These are phyloP conservation scores for Abelmoschus esculentus DNA, from an alignment of 345 rosid species.

Conservation along the genomic window DNA sequence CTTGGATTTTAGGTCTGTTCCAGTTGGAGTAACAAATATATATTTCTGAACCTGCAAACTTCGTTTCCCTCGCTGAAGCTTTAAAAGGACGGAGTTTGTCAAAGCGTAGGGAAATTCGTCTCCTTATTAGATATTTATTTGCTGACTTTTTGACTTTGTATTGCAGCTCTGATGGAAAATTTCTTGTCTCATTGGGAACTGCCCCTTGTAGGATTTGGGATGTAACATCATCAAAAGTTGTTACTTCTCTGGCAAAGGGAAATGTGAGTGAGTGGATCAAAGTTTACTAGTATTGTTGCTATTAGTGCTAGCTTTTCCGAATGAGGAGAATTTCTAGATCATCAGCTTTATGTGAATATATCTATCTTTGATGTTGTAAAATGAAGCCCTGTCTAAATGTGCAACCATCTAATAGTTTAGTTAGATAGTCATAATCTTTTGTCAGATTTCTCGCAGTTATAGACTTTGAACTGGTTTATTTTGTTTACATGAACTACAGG, in stretches of 20 bases:
- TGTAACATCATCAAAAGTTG: conserved; percentile 40
- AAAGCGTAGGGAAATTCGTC: not conserved
- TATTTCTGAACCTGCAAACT: not conserved
- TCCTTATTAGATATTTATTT: conserved; percentile 8
- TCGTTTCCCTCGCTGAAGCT: not conserved
- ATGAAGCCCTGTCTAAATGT: not conserved
- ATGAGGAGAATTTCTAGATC: not conserved
- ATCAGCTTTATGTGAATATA: not conserved
- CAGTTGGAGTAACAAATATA: not conserved
- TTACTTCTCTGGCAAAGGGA: conserved; percentile 59
- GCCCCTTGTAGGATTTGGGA: conserved; percentile 92
- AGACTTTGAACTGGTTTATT: conserved; percentile 11
- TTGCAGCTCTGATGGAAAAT: conserved; percentile 76
- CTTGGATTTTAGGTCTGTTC: conserved; percentile 62
- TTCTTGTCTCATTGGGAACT: conserved; percentile 70
- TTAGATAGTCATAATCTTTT: not conserved
- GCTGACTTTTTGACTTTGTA: conserved; percentile 18
- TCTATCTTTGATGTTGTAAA: not conserved
- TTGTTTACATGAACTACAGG: conserved; percentile 37
- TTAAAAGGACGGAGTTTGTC: not conserved
- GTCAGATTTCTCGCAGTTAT: not conserved
- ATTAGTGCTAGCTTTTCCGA: not conserved
- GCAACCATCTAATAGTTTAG: not conserved
- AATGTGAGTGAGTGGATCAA: conserved; percentile 37
- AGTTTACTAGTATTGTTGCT: not conserved